A percentile compares a stretch with the other conserved stretches of the same genome.
Conservation (phyloP, 441 rosid species). For the Gossypium gossypioides region DNA sequence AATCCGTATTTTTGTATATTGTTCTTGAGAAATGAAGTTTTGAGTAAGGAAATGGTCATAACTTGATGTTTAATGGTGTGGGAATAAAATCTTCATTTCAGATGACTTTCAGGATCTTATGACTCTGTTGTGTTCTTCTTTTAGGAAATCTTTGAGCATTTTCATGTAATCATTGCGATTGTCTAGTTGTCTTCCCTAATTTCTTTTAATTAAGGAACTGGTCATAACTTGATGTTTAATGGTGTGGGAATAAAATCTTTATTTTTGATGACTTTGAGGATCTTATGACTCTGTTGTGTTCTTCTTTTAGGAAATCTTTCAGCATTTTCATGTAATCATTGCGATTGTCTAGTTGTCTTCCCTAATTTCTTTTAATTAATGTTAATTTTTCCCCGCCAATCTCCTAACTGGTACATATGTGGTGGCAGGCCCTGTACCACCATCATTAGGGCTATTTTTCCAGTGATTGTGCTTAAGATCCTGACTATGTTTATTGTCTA, state of each 20-base stretch:
- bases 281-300: neutral
- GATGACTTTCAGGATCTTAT: constrained; percentile 9
- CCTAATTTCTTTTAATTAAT: constrained; percentile 8
- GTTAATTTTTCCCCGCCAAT: constrained; percentile 20
- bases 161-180: neutral
- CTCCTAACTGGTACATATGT: constrained; percentile 51
- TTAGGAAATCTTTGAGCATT: neutral
- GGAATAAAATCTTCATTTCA: neutral
- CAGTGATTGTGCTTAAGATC: constrained; percentile 42
- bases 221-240: neutral
- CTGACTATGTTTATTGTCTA: constrained; percentile 23
- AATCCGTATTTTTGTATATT: constrained; percentile 1
- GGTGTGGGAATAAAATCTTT: neutral
- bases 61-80: neutral
- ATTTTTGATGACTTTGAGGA: constrained; percentile 8
- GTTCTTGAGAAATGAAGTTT: constrained; percentile 5
- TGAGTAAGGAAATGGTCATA: constrained; percentile 9
- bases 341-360: neutral
- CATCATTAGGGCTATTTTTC: constrained; percentile 37
- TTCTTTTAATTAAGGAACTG: constrained; percentile 6
- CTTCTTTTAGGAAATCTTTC: neutral
- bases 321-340: neutral
- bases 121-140: neutral
- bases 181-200: neutral
- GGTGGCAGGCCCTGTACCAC: constrained; percentile 66